Evolutionary conservation across 768 basidiomycete species (phyloP).

Genomic region (Candolleomyces aberdarensis): DNA sequence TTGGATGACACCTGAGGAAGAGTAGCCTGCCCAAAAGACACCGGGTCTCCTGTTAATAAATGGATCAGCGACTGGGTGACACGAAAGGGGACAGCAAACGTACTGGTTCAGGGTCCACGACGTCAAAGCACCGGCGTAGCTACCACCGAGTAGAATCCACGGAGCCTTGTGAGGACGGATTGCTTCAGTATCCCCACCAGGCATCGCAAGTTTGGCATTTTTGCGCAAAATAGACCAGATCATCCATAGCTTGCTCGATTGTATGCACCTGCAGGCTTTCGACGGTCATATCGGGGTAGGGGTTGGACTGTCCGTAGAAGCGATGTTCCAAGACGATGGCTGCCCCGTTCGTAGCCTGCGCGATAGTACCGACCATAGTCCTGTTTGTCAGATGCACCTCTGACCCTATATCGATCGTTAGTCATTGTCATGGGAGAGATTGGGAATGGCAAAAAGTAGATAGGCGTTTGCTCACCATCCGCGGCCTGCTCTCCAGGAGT

Average conservation of each 20-base stretch:
- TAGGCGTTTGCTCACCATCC: conserved; percentile 29
- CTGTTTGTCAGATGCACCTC: conserved; percentile 56
- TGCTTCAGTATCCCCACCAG: conserved; percentile 45
- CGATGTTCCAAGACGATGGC: conserved; percentile 67
- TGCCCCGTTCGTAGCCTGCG: conserved; percentile 62
- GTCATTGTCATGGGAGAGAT: no score
- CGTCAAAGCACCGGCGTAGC: conserved; percentile 37
- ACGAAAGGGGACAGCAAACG: background rate
- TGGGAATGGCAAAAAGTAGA: background rate
- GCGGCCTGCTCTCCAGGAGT: conserved; percentile 68
- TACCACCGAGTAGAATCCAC: conserved; percentile 49
- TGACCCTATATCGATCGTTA: conserved; percentile 28
- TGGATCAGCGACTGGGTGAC: background rate
- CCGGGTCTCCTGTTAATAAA: conserved; percentile 44
- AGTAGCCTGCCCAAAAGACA: conserved; percentile 61
- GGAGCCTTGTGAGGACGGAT: conserved; percentile 51
- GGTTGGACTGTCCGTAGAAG: conserved; percentile 73
- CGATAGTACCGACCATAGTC: conserved; percentile 60
- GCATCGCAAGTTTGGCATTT: conserved; percentile 68
- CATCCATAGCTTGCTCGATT: conserved; percentile 71
- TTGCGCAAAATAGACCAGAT: conserved; percentile 67
- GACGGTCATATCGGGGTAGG: conserved; percentile 53
- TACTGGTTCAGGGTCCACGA: background rate
- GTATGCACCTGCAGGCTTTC: conserved; percentile 57
- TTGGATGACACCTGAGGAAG: conserved; percentile 64